phyloP scores from a whole-genome alignment of 164 flowering plant genomes.

The grape (Vitis vinifera) region ASM3070453v1 NC_081806.1:18673001-18673500 shows the following conservation, averaged over 20 bases:
- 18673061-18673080: too few relatives aligned
- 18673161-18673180: conserved; percentile 89
- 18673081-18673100: too few relatives aligned
- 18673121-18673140: too few relatives aligned
- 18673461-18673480: too few relatives aligned
- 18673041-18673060: too few relatives aligned
- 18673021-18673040: too few relatives aligned
- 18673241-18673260: conserved; percentile 58
- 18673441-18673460: too few relatives aligned
- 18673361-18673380: conserved; percentile 37
- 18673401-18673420: conserved; percentile 25
- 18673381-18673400: conserved; percentile 49
- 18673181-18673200: conserved; percentile 57
- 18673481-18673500: too few relatives aligned
- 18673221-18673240: conserved; percentile 55
- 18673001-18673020: too few relatives aligned
- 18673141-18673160: conserved; percentile 42
- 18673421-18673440: neutral
- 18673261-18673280: neutral
- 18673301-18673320: neutral
- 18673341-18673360: conserved; percentile 42
- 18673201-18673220: conserved; percentile 77
- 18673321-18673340: conserved; percentile 44
- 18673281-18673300: too few relatives aligned
- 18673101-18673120: too few relatives aligned